phyloP scores from a whole-genome alignment of 75 land plant species.

The Pinus taeda region DNA sequence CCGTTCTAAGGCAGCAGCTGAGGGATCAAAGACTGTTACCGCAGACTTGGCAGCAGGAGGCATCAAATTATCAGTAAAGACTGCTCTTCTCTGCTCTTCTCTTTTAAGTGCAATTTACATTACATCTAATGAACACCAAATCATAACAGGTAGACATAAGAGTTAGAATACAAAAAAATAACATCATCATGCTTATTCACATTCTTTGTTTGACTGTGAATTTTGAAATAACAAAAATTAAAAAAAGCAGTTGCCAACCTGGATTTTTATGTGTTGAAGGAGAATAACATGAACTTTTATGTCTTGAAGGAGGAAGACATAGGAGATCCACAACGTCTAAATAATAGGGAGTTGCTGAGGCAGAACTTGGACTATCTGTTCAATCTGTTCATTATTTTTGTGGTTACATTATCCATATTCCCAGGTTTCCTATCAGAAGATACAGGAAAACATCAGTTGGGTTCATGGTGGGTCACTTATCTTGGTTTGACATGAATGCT shows the following conservation, averaged over 20 bases:
- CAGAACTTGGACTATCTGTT: conserved; percentile 39
- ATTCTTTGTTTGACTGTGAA: conserved; percentile 1
- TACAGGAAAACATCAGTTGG: conserved; percentile 39
- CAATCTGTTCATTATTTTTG: conserved; percentile 27
- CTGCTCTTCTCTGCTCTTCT: too few species aligned
- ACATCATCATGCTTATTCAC: background rate
- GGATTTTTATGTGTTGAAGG: background rate
- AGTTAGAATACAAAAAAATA: too few species aligned
- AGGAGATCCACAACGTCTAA: conserved; percentile 20
- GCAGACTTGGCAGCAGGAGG: conserved; percentile 52
- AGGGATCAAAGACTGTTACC: conserved; percentile 41
- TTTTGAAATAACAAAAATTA: too few species aligned
- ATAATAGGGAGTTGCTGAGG: conserved; percentile 18
- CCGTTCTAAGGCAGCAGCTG: conserved; percentile 39
- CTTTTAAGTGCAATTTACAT: background rate
- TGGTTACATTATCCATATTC: conserved; percentile 40
- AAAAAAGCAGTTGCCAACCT: background rate
- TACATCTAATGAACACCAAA: background rate
- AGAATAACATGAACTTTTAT: too few species aligned
- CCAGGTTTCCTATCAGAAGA: conserved; percentile 59
- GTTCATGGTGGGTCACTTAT: conserved; percentile 31
- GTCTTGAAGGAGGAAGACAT: conserved; percentile 18
- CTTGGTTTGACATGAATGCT: background rate
- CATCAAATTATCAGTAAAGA: too few species aligned
- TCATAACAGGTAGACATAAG: background rate